A percentile compares a stretch with the other conserved stretches of the same genome.
Evolutionary conservation across 768 basidiomycete genomes (phyloP).

Genomic region (Amanita thiersii): DNA sequence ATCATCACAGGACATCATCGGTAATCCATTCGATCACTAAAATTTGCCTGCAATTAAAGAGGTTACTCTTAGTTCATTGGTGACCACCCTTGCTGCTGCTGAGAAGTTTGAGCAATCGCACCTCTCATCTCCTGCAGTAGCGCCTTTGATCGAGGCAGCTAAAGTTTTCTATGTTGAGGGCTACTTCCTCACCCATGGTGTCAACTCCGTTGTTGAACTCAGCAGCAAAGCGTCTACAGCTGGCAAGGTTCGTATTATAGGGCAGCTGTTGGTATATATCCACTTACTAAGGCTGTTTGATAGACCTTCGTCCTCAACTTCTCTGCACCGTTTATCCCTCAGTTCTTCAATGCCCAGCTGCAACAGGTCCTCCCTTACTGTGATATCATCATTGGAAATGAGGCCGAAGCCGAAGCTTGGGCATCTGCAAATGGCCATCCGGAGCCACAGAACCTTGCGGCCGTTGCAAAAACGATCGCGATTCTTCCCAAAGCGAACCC

Average conservation of each 20-base stretch:
- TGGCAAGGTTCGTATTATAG: slow-evolving; percentile 52
- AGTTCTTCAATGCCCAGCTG: slow-evolving; percentile 84
- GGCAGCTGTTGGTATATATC: neutral
- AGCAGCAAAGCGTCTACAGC: slow-evolving; percentile 68
- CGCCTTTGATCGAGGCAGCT: slow-evolving; percentile 70
- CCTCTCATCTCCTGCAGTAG: slow-evolving; percentile 66
- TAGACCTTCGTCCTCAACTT: slow-evolving; percentile 90
- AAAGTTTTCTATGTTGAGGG: slow-evolving; percentile 92
- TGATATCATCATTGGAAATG: slow-evolving; percentile 95
- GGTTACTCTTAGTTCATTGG: slow-evolving; percentile 59
- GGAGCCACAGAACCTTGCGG: slow-evolving; percentile 53
- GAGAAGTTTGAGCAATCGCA: slow-evolving; percentile 85
- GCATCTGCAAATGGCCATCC: slow-evolving; percentile 65
- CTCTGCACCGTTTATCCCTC: slow-evolving; percentile 94
- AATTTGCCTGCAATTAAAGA: slow-evolving; percentile 2
- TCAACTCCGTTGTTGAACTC: slow-evolving; percentile 60
- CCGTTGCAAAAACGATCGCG: slow-evolving; percentile 75
- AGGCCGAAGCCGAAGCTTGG: slow-evolving; percentile 87
- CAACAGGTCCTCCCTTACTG: slow-evolving; percentile 74
- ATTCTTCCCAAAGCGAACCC: slow-evolving; percentile 65
- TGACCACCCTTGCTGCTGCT: slow-evolving; percentile 84
- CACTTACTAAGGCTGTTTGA: neutral
- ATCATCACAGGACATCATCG: slow-evolving; percentile 90
- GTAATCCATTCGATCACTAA: slow-evolving; percentile 28
- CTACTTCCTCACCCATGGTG: slow-evolving; percentile 94